phyloP scores from a whole-genome alignment of 495 filamentous ascomycete genomes.

The Lepidopterella palustris region DNA sequence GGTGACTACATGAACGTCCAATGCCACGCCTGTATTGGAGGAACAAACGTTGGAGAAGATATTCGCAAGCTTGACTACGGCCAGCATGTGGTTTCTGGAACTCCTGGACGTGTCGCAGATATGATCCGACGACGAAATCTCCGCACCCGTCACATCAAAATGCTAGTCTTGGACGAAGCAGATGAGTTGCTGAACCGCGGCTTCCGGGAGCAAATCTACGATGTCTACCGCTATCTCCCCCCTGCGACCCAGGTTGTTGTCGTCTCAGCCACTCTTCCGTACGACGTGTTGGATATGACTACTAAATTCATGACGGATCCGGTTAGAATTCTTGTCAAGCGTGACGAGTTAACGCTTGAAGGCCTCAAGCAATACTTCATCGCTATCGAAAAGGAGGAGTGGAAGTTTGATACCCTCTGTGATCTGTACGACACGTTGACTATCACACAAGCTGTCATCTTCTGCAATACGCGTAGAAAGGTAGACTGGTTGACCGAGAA shows the following conservation, averaged over 20 bases:
- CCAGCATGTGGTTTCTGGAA: constrained; percentile 93
- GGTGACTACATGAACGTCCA: constrained; percentile 99
- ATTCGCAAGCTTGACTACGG: constrained; percentile 95
- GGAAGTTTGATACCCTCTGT: constrained; percentile 99
- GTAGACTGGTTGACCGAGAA: constrained; percentile 99
- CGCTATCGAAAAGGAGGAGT: constrained; percentile 98
- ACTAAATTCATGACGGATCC: constrained; percentile 99
- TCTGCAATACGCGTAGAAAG: constrained; percentile 99
- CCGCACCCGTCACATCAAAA: constrained; percentile 93
- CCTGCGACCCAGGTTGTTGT: constrained; percentile 97
- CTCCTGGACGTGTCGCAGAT: constrained; percentile 91
- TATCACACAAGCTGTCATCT: constrained; percentile 98
- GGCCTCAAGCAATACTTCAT: constrained; percentile 99
- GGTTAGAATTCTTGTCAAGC: constrained; percentile 98
- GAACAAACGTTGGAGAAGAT: constrained; percentile 94
- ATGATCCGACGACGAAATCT: constrained; percentile 98
- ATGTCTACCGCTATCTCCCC: constrained; percentile 94
- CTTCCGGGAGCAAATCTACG: constrained; percentile 99
- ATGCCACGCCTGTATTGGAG: constrained; percentile 97
- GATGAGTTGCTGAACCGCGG: constrained; percentile 86
- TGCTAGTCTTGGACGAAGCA: constrained; percentile 97
- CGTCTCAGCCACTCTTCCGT: constrained; percentile 91
- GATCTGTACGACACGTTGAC: constrained; percentile 99
- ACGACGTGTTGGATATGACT: constrained; percentile 98
- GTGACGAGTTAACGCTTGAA: constrained; percentile 96